Base-by-base conservation (phyloP, 805 yeast species). In the Ogataea pilisensis region DNA sequence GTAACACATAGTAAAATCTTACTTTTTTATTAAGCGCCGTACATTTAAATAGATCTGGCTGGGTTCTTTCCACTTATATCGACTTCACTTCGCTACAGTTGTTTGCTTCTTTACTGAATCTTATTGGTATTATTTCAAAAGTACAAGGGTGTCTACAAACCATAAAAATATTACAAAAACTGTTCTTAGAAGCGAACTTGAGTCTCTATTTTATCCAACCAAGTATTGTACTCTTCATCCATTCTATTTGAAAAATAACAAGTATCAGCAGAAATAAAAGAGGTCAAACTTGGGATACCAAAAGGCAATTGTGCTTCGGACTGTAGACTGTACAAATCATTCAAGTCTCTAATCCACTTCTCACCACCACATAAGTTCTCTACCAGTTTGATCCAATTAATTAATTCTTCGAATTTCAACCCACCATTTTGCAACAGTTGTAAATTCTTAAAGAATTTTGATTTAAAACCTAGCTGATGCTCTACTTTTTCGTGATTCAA, bases 341-440 rank as follows among this genome's bases (percentile, higher is more conserved):
- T 43, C 28, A 84, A 55, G 21, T 73, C 76, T 27, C 73, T 65
- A 39, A 77, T 70, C 91, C 95, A 85, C 31, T 73, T 69, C 45
- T 75, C 79, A 35, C 75, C 75, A 22, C 70, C 68, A 27, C 83
- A 68, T 41, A 82, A 58, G 33, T 71, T 75, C 32, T 72, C 72
- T 0, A 80, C 78, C 20, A 80, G 60, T 12, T 65, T 71, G 13
- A 76, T 63, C 73, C 85, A 80, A 16, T 70, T 65, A 14, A 65
- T 59, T 41, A 84, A 60, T 29, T 78, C 82, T 28, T 69, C 60
- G 35, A 68, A 56, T 63, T 72, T 55, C 33, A 72, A 54, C 17
- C 78, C 73, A 14, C 82, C 87, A 50, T 72, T 61, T 49, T 80
- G 84, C 34, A 71, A 61, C 18, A 62, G 61, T 39, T 75, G 73